Evolutionary conservation across 2,329 filamentous ascomycete species (phyloP), one percentile per base, ranked within the genome.

Genomic region (Aspergillus aculeatinus): DNA sequence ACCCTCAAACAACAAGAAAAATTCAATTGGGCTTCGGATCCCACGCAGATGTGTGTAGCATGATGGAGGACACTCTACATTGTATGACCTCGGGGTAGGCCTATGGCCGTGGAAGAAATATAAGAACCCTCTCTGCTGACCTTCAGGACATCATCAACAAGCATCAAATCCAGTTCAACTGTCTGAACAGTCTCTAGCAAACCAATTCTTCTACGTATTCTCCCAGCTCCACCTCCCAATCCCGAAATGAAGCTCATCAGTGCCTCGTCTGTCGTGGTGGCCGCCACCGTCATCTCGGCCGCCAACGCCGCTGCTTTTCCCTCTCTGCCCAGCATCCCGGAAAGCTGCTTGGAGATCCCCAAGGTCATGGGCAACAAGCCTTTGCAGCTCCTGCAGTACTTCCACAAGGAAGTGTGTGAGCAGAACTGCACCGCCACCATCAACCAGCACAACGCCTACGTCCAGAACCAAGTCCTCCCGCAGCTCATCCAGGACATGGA

Each of bases 361-460:
- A 27, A 60, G 25, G 53, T 57, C 23, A 12, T 62, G 14, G 60
- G 60, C 35, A 51, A 60, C 39, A 62, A 62, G 25, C 60, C 60
- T 47, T 23, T 57, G 12, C 51, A 57, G 29, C 49, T 62, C 31
- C 29, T 60, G 23, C 25, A 50, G n/a, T 61, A 61, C 55, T 62
- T 62, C 57, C 16, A 57, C 31, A 60, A 52, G 14, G 39, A 60
- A 16, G 60, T 58, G 2, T 62, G 60, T 29, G 49, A 60, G 35
- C 53, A 62, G 58, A 55, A 57, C 48, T 62, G 60, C 58, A 55
- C 50, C 19, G 47, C 60, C 50, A 62, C 60, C 16, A 60, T 62
- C 60, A 62, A 62, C 54, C 49, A 62, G 35, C 54, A 58, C 47
- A 60, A 51, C 49, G 23, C 53, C 12, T 62, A 55, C 39, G 12